Conservation (phyloP, 192 early-diverging fungal species). For the Coemansia sp. region DNA sequence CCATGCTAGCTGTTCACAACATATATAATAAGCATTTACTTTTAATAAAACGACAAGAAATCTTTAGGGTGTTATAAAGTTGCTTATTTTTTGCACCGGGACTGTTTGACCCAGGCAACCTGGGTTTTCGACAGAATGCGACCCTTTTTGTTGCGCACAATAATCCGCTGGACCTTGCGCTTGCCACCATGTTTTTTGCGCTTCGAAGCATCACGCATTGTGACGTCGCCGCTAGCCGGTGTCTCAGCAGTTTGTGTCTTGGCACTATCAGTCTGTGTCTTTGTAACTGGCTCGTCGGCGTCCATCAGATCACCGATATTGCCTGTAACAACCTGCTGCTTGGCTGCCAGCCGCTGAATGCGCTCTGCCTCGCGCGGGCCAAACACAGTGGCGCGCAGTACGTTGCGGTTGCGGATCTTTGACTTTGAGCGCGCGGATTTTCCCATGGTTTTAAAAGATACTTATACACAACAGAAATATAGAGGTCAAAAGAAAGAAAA, state of each 20-base stretch:
- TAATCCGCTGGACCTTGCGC: slow-evolving; percentile 3
- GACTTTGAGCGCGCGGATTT: slow-evolving; percentile 49
- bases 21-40: no score
- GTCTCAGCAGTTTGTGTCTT: background rate
- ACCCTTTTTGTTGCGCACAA: slow-evolving; percentile 41
- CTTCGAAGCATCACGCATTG: slow-evolving; percentile 3
- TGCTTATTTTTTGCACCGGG: slow-evolving; percentile 20
- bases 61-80: background rate
- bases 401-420: slow-evolving; percentile 44
- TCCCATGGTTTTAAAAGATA: slow-evolving; percentile 19
- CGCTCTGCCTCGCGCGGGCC: slow-evolving; percentile 43
- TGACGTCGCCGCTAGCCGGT: background rate
- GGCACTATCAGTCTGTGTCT: background rate
- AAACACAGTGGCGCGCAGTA: slow-evolving; percentile 37
- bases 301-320: slow-evolving; percentile 17
- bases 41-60: background rate
- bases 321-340: slow-evolving; percentile 25
- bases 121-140: slow-evolving; percentile 19
- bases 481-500: background rate
- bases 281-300: slow-evolving; percentile 6
- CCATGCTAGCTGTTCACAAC: no score
- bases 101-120: slow-evolving; percentile 34
- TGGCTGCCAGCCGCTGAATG: slow-evolving; percentile 46
- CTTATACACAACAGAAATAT: slow-evolving; percentile 6
- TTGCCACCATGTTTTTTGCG: slow-evolving; percentile 15